A percentile compares a stretch with the other conserved stretches of the same genome.
Conservation (phyloP, 345 rosid species). For the Eucalyptus virginea region DNA sequence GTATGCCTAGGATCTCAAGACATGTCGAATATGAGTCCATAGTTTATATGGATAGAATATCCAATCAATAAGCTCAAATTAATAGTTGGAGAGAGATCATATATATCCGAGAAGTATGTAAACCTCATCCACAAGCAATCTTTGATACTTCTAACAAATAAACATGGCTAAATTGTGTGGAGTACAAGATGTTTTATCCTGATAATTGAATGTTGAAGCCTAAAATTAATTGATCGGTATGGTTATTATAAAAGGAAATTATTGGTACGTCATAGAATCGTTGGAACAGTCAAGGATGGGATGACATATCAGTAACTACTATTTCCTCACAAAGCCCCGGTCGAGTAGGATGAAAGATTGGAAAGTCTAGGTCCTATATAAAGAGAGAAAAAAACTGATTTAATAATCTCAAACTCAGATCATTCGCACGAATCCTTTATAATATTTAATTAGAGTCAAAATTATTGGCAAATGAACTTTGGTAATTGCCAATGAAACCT, state of each 20-base stretch:
- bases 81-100: background rate
- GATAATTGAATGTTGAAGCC: background rate
- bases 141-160: background rate
- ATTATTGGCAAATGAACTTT: background rate
- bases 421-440: background rate
- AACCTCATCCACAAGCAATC: background rate
- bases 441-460: background rate
- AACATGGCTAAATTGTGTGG: background rate
- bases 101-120: background rate
- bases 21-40: background rate
- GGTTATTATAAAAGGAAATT: background rate
- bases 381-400: background rate
- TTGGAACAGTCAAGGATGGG: background rate
- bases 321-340: background rate
- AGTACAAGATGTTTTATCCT: background rate
- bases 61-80: background rate
- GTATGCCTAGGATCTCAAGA: background rate
- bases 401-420: background rate
- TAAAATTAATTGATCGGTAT: background rate
- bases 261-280: background rate
- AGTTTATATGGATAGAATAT: background rate
- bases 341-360: background rate
- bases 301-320: background rate
- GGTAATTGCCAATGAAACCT: background rate
- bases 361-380: background rate